phyloP scores from a whole-genome alignment of 2,329 filamentous ascomycete genomes.

The Clonostachys solani region DNA sequence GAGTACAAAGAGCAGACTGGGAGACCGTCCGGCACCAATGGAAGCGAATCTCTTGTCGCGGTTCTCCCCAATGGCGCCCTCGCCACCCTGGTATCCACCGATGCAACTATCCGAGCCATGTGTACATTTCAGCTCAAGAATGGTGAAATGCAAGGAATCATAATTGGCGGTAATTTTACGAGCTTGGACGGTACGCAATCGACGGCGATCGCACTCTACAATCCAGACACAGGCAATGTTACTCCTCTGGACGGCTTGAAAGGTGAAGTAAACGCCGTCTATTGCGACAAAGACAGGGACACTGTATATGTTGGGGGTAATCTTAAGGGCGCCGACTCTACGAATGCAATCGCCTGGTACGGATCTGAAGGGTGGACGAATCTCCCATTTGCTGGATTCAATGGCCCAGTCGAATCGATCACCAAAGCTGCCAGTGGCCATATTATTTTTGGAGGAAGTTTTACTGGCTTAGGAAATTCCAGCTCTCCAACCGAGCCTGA shows the following conservation, averaged over 20 bases:
- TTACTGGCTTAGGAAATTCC: conserved; percentile 82
- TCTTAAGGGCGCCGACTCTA: conserved; percentile 76
- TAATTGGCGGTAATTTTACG: conserved; percentile 94
- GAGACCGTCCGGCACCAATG: conserved; percentile 63
- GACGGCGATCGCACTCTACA: conserved; percentile 75
- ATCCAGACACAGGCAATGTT: conserved; percentile 66
- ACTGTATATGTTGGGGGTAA: conserved; percentile 90
- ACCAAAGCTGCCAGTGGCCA: conserved; percentile 74
- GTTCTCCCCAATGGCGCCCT: conserved; percentile 84
- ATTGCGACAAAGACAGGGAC: conserved; percentile 73
- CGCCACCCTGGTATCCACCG: conserved; percentile 66
- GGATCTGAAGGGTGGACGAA: conserved; percentile 66
- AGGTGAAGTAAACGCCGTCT: conserved; percentile 76
- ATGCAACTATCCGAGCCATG: conserved; percentile 85
- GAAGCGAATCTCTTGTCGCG: conserved; percentile 75
- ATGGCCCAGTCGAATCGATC: conserved; percentile 86
- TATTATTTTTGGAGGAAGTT: conserved; percentile 87
- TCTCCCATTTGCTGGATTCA: conserved; percentile 89
- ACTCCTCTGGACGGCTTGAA: conserved; percentile 75
- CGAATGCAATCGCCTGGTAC: conserved; percentile 85
- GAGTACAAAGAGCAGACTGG: conserved; percentile 78
- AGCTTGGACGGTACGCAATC: conserved; percentile 75
- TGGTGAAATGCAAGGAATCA: conserved; percentile 66
- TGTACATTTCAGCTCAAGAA: conserved; percentile 69
- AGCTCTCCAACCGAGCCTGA: conserved; percentile 63